phyloP scores from a whole-genome alignment of 164 flowering plant genomes.

The Houttuynia cordata region DNA sequence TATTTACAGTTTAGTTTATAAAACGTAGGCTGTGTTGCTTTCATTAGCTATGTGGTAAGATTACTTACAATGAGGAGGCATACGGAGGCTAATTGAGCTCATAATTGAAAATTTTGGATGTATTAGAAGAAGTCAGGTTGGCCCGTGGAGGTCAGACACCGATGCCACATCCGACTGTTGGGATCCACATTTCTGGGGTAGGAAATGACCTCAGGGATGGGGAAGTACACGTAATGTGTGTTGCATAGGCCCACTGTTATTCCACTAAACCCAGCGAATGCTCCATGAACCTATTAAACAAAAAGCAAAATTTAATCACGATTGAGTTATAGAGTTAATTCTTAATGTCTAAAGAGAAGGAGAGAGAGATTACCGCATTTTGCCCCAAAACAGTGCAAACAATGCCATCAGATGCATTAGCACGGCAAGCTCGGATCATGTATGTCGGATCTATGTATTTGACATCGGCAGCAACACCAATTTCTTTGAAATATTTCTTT shows the following conservation, averaged over 20 bases:
- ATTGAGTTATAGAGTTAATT: not conserved
- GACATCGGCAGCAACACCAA: constrained; percentile 61
- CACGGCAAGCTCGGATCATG: constrained; percentile 86
- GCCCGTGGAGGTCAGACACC: constrained; percentile 87
- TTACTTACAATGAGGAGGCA: no score
- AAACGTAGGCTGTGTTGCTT: no score
- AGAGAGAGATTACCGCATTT: constrained; percentile 49
- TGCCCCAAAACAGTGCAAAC: constrained; percentile 82
- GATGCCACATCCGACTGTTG: constrained; percentile 97
- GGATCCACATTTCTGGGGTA: constrained; percentile 64
- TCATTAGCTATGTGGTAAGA: no score
- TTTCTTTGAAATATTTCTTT: constrained; percentile 61
- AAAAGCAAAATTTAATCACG: not conserved
- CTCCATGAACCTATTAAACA: constrained; percentile 75
- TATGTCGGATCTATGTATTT: constrained; percentile 93
- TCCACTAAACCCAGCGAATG: constrained; percentile 90
- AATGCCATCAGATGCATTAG: constrained; percentile 93
- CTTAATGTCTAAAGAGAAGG: not conserved
- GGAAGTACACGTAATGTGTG: constrained; percentile 86
- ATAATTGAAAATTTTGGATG: not conserved
- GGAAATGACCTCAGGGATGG: constrained; percentile 81
- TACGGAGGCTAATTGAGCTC: no score
- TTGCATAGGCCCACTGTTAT: constrained; percentile 89
- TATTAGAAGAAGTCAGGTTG: constrained; percentile 71
- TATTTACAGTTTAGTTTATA: no score